A percentile compares a stretch with the other conserved stretches of the same genome.
Conservation (phyloP, 1,284 basidiomycete genomes). For the Afroboletus lepidellus region DNA sequence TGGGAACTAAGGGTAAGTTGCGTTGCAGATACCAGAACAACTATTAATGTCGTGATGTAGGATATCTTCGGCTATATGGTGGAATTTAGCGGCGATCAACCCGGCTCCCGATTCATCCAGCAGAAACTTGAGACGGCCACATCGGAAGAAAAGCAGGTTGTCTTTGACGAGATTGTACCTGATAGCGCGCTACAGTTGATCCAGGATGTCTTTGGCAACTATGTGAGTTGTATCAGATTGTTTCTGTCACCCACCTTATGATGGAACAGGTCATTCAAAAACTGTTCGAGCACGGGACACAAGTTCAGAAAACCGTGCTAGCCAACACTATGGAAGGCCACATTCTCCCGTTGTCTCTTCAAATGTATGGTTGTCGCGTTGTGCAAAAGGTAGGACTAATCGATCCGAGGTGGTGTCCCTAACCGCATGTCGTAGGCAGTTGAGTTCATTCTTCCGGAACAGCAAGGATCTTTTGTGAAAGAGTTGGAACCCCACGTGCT, state of each 20-base stretch:
- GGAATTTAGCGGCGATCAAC: constrained; percentile 94
- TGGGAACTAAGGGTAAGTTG: constrained; percentile 76
- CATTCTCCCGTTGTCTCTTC: constrained; percentile 76
- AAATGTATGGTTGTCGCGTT: constrained; percentile 97
- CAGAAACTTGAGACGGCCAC: constrained; percentile 78
- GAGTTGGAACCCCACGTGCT: constrained; percentile 85
- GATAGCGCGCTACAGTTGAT: constrained; percentile 76
- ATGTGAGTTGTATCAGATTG: constrained; percentile 49
- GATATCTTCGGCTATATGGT: constrained; percentile 87
- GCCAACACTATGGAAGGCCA: constrained; percentile 79
- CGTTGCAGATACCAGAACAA: constrained; percentile 1
- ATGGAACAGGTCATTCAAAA: constrained; percentile 83
- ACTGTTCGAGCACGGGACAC: constrained; percentile 87
- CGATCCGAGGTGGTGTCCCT: constrained; percentile 1
- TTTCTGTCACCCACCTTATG: constrained; percentile 12
- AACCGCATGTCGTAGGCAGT: constrained; percentile 59
- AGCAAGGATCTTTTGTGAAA: constrained; percentile 72
- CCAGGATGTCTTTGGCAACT: constrained; percentile 97
- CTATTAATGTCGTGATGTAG: constrained; percentile 38
- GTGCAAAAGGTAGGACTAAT: constrained; percentile 68
- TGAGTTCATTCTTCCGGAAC: constrained; percentile 76
- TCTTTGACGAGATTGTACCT: constrained; percentile 93
- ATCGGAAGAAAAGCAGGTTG: constrained; percentile 72
- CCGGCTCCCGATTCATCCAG: constrained; percentile 89
- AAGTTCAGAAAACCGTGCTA: constrained; percentile 71